Conservation (phyloP, 257 asterid species). For the Solanum bulbocastanum region DNA sequence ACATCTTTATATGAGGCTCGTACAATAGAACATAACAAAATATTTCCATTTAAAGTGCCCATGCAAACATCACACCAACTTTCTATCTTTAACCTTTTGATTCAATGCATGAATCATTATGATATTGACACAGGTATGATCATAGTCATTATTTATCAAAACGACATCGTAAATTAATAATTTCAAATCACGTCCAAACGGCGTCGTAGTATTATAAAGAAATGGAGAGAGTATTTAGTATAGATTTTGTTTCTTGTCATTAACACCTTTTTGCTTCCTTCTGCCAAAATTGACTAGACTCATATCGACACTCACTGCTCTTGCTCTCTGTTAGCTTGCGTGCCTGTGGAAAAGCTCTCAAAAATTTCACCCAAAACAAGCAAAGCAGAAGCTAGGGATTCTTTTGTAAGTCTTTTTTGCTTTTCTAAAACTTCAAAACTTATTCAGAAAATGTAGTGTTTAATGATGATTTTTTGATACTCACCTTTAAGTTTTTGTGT, state of each 20-base stretch:
- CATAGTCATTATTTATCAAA: neutral
- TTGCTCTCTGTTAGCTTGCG: neutral
- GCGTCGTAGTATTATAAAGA: neutral
- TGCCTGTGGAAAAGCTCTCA: neutral
- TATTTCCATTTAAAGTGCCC: neutral
- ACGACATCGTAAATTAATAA: neutral
- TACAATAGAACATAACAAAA: neutral
- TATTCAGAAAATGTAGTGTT: neutral
- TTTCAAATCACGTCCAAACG: neutral
- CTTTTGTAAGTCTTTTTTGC: neutral
- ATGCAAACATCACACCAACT: neutral
- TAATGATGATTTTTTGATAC: neutral
- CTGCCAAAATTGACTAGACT: neutral
- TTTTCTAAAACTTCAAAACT: neutral
- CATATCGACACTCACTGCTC: neutral
- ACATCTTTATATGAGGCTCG: neutral
- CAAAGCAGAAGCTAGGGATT: neutral
- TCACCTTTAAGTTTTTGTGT: neutral
- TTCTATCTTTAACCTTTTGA: neutral
- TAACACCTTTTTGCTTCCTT: neutral
- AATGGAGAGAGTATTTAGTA: neutral
- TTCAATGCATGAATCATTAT: neutral
- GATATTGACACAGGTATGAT: neutral
- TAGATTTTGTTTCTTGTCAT: neutral
- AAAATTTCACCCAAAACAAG: neutral